Percentiles rank a stretch among this genome's conserved stretches.
Evolutionary conservation across 192 early-diverging fungal genomes (phyloP).

Genomic region (Entomortierella beljakovae): DNA sequence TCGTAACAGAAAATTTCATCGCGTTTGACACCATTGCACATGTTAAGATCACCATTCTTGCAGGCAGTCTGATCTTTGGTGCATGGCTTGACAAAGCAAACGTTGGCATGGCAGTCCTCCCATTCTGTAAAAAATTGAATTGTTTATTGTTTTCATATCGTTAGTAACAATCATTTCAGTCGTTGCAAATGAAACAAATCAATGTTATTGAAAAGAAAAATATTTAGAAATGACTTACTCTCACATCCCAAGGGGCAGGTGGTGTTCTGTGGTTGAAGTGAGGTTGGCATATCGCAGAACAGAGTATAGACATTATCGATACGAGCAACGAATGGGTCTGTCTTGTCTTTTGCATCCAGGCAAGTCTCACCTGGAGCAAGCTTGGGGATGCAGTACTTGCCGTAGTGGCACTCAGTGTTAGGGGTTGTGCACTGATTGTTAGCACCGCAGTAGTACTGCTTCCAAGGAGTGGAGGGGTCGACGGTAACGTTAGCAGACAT

Average conservation of each 20-base stretch:
- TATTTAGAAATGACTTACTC: slow-evolving; percentile 10
- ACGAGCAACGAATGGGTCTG: slow-evolving; percentile 48
- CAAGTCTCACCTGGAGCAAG: slow-evolving; percentile 27
- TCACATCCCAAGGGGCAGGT: slow-evolving; percentile 51
- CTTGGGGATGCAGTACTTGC: slow-evolving; percentile 39
- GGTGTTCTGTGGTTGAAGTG: slow-evolving; percentile 15
- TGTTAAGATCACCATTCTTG: slow-evolving; percentile 26
- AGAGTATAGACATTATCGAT: slow-evolving; percentile 44
- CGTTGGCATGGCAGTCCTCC: slow-evolving; percentile 47
- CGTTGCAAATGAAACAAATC: neutral
- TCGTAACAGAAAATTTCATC: slow-evolving; percentile 42
- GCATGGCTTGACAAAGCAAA: slow-evolving; percentile 52
- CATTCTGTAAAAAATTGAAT: slow-evolving; percentile 19
- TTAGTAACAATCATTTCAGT: neutral
- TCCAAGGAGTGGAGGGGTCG: slow-evolving; percentile 27
- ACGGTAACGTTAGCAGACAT: slow-evolving; percentile 16
- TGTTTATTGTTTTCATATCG: neutral
- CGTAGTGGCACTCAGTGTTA: slow-evolving; percentile 18
- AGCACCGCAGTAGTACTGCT: slow-evolving; percentile 31
- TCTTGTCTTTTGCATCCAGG: slow-evolving; percentile 22
- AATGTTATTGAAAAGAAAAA: neutral
- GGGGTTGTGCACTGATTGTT: slow-evolving; percentile 13
- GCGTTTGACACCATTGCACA: slow-evolving; percentile 32
- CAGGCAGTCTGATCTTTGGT: slow-evolving; percentile 41
- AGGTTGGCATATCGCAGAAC: slow-evolving; percentile 42